A percentile compares a stretch with the other conserved stretches of the same genome.
These are phyloP conservation scores for Dionaea muscipula DNA, from an alignment of 179 eudicot genomes.

Conservation along the genomic window DNA sequence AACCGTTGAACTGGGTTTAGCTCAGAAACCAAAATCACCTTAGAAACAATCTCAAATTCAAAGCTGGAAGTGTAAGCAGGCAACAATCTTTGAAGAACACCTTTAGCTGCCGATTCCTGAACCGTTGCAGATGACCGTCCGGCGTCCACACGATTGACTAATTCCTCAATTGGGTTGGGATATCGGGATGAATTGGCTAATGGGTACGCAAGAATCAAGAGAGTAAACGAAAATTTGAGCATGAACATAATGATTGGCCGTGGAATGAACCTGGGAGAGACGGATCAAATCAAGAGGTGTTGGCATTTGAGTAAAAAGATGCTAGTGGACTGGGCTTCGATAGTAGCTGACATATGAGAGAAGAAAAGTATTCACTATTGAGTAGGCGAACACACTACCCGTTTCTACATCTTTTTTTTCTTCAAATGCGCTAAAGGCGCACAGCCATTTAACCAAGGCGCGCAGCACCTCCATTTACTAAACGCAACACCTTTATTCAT, in stretches of 20 bases:
- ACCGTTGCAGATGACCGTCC: conserved; percentile 32
- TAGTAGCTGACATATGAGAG: no score
- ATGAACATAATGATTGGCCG: conserved; percentile 10
- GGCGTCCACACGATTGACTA: conserved; percentile 40
- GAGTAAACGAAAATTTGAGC: conserved; percentile 1
- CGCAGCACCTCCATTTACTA: no score
- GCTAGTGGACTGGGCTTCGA: no score
- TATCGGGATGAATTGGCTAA: conserved; percentile 11
- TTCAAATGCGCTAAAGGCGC: no score
- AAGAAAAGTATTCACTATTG: no score
- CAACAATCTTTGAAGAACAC: conserved; percentile 56
- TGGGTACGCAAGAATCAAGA: conserved; percentile 12
- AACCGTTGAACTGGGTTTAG: no score
- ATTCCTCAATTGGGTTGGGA: conserved; percentile 26
- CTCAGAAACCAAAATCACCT: conserved; percentile 18
- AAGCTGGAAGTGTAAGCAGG: conserved; percentile 63
- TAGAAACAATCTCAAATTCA: conserved; percentile 49
- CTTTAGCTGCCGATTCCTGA: conserved; percentile 66
- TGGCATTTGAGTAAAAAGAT: no score
- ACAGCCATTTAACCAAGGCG: no score
- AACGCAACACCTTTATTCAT: no score
- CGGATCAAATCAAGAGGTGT: no score
- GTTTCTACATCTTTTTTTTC: no score
- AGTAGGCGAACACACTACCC: no score
- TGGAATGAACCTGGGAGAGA: background rate